Evolutionary conservation across 768 basidiomycete genomes (phyloP), one percentile per base, ranked within the genome.

Genomic region (Butyriboletus loyo): DNA sequence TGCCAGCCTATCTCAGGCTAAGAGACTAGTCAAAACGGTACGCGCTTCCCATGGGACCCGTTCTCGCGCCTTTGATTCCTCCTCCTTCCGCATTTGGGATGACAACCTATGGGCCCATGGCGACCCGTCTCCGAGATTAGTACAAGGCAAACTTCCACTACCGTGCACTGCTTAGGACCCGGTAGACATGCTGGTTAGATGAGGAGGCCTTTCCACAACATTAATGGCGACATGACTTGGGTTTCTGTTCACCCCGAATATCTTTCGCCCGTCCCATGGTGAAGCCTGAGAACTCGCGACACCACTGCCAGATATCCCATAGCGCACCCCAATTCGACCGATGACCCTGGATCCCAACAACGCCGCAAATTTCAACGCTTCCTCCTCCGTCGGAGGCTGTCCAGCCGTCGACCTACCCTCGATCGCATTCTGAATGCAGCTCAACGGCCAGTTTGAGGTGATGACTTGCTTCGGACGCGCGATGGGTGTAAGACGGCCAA

Each of bases 311-410:
- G n/a, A 64, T 56, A 61, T 34, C 21, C 45, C 52, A 62, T 58
- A 71, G 15, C 59, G 61, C 4, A 64, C 56, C 1, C 62, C 68
- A 25, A 76, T 37, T 11, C 62, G 65, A 22, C 75, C 69, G 4
- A 81, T 50, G 5, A 82, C 53, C 13, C 69, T 73, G 1, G 74
- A 77, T 4, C 72, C 72, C 27, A 85, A 69, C 2, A 82, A 54
- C 0, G 72, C 83, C 3, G 75, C 78, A 1, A 80, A 78, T 45
- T 77, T 72, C 1, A 80, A 76, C 7, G 79, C 83, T 75, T 82
- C 82, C 4, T 62, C 66, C 17, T 60, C 59, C 1, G 78, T 83
- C 8, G 77, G 69, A 17, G 42, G 22, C n/a, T 67, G 59, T 67
- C 2, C 80, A 45, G 63, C 57, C 41, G 19, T 38, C 32, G 32